These are phyloP conservation scores for Aspergillus sp. DNA, from an alignment of 2,329 filamentous ascomycete genomes.

Conservation along the genomic window DNA sequence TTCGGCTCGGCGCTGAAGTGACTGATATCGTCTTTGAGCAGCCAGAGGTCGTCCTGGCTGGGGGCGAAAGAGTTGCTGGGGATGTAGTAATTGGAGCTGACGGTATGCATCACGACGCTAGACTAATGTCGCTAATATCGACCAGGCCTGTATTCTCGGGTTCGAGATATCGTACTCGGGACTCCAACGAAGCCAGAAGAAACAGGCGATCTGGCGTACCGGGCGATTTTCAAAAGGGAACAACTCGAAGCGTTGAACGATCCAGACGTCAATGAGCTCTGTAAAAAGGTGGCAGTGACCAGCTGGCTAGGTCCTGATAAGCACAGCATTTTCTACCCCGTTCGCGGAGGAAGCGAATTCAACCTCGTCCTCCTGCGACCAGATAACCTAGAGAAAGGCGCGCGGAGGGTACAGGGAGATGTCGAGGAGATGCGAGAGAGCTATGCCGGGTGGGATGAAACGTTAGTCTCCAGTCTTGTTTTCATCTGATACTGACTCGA, in stretches of 20 bases:
- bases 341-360: slow-evolving; percentile 57
- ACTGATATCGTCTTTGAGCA: slow-evolving; percentile 7
- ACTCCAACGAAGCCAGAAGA: slow-evolving; percentile 47
- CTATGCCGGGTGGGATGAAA: slow-evolving; percentile 49
- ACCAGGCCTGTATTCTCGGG: slow-evolving; percentile 17
- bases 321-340: slow-evolving; percentile 62
- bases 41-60: slow-evolving; percentile 5
- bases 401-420: slow-evolving; percentile 47
- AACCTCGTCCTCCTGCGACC: slow-evolving; percentile 66
- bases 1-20: slow-evolving; percentile 11
- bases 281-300: slow-evolving; percentile 50
- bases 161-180: slow-evolving; percentile 30
- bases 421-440: slow-evolving; percentile 58
- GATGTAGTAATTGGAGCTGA: slow-evolving; percentile 22
- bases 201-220: slow-evolving; percentile 64
- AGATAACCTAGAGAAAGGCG: slow-evolving; percentile 41
- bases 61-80: slow-evolving; percentile 9
- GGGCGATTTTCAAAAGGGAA: slow-evolving; percentile 51
- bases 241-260: slow-evolving; percentile 45
- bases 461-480: neutral
- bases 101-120: slow-evolving; percentile 3
- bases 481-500: neutral
- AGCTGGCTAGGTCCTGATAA: slow-evolving; percentile 63
- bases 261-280: slow-evolving; percentile 30
- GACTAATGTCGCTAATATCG: neutral